Base-by-base conservation (phyloP, 1,284 basidiomycete genomes). In the Stereum hirsutum region DNA sequence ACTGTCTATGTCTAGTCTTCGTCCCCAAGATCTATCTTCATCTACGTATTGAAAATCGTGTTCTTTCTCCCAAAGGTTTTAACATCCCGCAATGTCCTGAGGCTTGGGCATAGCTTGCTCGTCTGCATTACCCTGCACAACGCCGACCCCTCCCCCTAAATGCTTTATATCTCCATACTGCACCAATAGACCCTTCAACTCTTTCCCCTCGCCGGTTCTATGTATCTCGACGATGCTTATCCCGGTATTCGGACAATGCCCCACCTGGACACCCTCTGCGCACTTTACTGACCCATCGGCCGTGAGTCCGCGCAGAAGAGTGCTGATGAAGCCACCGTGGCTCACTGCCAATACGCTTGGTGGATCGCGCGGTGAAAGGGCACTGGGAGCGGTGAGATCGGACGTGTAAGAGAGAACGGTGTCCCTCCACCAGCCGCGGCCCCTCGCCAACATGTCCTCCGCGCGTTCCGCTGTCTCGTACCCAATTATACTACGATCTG, bases 311-410 rank as follows among this genome's bases (percentile, higher is more conserved):
- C 62, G 64, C 41, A 81, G 58, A 38, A 87, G 64, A 14, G 65
- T 63, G 17, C 62, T 58, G 47, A 87, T 82, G 51, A 73, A 69
- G 0, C 74, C 82, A 2, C 81, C 82, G 48, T 89, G 84, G 30
- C 77, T 74, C 43, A 77, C 72, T 4, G 78, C 69, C 21, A 89
- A 66, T 35, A 85, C 65, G 49, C 70, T 60, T 44, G 58, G 56
- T 40, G 65, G 52, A 36, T 47, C 50, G 56, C 38, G n/a, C n/a
- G n/a, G n/a, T n/a, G n/a, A n/a, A n/a, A 43, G 35, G 21, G 19
- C 17, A 7, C 39, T n/a, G 7, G 12, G 27, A 17, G 35, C 43
- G 33, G 12, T 19, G 23, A 54, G 46, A 27, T 58, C 57, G 24
- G 59, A 52, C n/a, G 64, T 61, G 42, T 61, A 57, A 14, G 62